Percentiles rank a stretch among this genome's conserved stretches.
Evolutionary conservation across 768 basidiomycete species (phyloP).

Genomic region (Suillus occidentalis): DNA sequence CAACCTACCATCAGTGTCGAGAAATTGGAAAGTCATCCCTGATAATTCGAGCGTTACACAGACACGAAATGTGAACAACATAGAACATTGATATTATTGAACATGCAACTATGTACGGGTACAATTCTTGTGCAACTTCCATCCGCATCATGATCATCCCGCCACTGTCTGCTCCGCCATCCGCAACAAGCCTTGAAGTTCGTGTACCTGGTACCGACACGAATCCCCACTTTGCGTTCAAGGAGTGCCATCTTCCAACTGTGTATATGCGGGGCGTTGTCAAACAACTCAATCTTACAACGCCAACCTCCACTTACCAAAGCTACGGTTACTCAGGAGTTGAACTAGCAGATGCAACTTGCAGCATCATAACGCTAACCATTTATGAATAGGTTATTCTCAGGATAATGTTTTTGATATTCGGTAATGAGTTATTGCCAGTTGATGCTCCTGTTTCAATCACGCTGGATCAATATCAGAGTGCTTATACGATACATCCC

Average conservation of each 20-base stretch:
- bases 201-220: slow-evolving; percentile 97
- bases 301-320: slow-evolving; percentile 47
- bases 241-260: slow-evolving; percentile 78
- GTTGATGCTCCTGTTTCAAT: no score
- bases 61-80: no score
- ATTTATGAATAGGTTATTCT: slow-evolving; percentile 45
- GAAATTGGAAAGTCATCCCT: no score
- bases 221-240: slow-evolving; percentile 86
- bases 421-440: no score
- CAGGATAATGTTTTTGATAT: no score
- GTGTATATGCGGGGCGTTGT: slow-evolving; percentile 87
- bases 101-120: slow-evolving; percentile 91
- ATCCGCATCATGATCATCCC: slow-evolving; percentile 76
- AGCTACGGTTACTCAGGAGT: slow-evolving; percentile 30
- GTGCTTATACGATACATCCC: no score
- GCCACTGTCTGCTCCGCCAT: slow-evolving; percentile 79
- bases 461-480: no score
- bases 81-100: slow-evolving; percentile 25
- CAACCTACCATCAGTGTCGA: no score
- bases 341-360: slow-evolving; percentile 38
- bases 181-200: slow-evolving; percentile 82
- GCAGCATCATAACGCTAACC: not conserved
- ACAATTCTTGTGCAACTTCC: slow-evolving; percentile 91
- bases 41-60: no score
- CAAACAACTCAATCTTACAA: slow-evolving; percentile 65